Base-by-base conservation (phyloP, 1,284 basidiomycete species). In the Leccinum angustisporum region DNA sequence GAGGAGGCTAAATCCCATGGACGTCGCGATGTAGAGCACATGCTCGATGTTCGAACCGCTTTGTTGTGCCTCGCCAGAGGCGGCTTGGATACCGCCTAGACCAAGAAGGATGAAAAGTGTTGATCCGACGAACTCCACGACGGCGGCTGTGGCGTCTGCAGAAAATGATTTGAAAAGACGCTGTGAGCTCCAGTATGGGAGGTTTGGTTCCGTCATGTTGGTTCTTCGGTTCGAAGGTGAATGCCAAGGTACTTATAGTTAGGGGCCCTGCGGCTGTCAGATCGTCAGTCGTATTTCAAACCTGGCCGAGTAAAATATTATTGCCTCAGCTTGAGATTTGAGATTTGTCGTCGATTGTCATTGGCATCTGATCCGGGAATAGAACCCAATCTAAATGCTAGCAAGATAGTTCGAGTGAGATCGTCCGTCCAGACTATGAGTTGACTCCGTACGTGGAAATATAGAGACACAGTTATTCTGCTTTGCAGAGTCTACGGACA, bases 1-100 rank as follows among this genome's bases (percentile, higher is more conserved):
- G 53, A 90, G 80, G 40, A 92, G 79, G 60, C 84, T 84, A 57
- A 92, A 72, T 3, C 90, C 90, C 79, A 89, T 86, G 52, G 79
- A 81, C 1, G 81, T 79, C 0, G 87, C 81, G 54, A 87, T 83
- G 75, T 88, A 90, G 65, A 86, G 77, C 43, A 80, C 71, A 27
- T 79, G 80, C 54, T 80, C 77, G 57, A 85, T 70, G 53, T 56
- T 67, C 58, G 70, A 70, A 30, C 63, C 68, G 57, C 73, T 72
- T 33, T 70, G 60, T 27, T 70, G 59, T 11, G 69, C 69, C 57
- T 75, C 69, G 27, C 66, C 70, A n/a, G 75, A 72, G 1, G 78
- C 76, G 4, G 84, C 84, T 68, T 88, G 86, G 33, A 84, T 81
- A 1, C 84, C 84, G 5, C 86, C 86, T 5, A 85, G 78, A 10